Percentiles rank a stretch among this genome's conserved stretches.
These are phyloP conservation scores for Thalassiosira profunda DNA, from an alignment of 108 stramenopile species.

Conservation along the genomic window DNA sequence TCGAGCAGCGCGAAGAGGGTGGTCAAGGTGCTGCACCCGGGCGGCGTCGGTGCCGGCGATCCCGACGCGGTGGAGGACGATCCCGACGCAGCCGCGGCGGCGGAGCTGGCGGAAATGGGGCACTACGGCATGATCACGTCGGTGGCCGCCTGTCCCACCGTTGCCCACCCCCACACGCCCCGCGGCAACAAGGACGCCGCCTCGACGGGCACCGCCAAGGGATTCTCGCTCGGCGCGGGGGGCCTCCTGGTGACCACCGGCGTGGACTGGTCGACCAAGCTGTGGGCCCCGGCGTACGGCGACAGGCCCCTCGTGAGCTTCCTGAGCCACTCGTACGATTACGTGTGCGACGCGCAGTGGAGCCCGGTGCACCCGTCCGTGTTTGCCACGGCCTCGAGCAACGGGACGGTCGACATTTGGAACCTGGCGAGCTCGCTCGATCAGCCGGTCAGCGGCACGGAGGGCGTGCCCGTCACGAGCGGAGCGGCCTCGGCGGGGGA, in stretches of 20 bases:
- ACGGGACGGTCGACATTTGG: constrained; percentile 87
- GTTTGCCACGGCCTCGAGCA: constrained; percentile 88
- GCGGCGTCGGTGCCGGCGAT: constrained; percentile 10
- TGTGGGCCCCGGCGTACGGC: constrained; percentile 87
- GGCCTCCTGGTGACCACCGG: constrained; percentile 83
- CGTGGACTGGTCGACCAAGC: constrained; percentile 92
- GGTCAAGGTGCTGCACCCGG: constrained; percentile 53
- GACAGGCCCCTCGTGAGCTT: constrained; percentile 76
- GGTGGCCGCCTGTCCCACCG: constrained; percentile 56
- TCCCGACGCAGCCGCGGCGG: constrained; percentile 7
- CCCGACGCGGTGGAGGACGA: constrained; percentile 13
- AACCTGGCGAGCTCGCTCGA: constrained; percentile 83
- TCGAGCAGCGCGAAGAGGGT: constrained; percentile 58
- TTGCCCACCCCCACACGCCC: constrained; percentile 29
- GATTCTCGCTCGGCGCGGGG: constrained; percentile 73
- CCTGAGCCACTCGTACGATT: constrained; percentile 89
- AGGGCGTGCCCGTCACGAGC: constrained; percentile 70
- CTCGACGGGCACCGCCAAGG: constrained; percentile 53
- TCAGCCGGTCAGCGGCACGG: constrained; percentile 79
- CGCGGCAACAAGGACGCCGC: constrained; percentile 13
- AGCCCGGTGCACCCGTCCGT: constrained; percentile 82
- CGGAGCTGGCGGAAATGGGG: constrained; percentile 32
- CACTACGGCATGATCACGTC: constrained; percentile 88
- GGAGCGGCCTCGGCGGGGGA: background rate
- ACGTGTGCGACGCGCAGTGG: constrained; percentile 94